Conservation (phyloP, 2,329 filamentous ascomycete species). For the Cladosporium sp. region DNA sequence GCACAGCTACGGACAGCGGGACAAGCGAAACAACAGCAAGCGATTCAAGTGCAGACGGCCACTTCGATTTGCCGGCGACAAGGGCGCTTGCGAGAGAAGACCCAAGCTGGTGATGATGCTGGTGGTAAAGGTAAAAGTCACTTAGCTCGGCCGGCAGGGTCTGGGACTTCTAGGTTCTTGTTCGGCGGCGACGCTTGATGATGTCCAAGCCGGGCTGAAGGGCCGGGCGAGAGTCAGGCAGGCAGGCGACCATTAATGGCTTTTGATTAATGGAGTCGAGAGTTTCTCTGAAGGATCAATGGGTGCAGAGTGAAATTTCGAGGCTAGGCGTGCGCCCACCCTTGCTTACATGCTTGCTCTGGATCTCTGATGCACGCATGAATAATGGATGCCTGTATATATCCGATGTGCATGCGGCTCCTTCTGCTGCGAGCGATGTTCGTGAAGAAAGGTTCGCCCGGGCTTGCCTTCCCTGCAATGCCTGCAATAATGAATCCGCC, state of each 20-base stretch:
- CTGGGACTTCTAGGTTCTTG: no score
- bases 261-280: not conserved
- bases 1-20: not conserved
- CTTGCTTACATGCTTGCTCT: no score
- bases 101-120: not conserved
- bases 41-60: no score
- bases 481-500: no score
- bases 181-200: no score
- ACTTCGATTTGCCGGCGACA: not conserved
- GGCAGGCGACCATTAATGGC: not conserved
- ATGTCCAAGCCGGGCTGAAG: not conserved
- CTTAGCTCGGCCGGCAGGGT: not conserved
- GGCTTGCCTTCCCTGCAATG: no score
- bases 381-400: no score
- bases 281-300: not conserved
- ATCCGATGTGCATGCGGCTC: no score
- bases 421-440: no score
- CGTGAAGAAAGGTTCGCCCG: no score
- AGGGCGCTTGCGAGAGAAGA: not conserved
- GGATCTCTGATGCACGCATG: no score
- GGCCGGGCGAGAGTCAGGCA: not conserved
- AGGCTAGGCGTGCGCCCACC: constrained; percentile 6
- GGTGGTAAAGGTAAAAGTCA: not conserved
- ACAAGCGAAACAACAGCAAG: not conserved
- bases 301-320: not conserved